Evolutionary conservation across 1,284 basidiomycete genomes (phyloP).

Genomic region (Caloboletus inedulis): DNA sequence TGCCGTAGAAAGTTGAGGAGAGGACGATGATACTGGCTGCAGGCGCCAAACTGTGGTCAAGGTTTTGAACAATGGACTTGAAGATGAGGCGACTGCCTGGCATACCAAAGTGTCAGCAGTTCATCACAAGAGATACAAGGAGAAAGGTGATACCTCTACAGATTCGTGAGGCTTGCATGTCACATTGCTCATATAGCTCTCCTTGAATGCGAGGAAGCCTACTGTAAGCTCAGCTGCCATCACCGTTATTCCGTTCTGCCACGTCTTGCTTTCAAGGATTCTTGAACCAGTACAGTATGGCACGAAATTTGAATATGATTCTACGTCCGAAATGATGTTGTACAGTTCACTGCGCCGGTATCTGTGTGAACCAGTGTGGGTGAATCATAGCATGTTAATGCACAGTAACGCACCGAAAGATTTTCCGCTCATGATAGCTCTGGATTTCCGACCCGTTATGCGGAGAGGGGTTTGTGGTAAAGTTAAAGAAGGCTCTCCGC

Average conservation of each 20-base stretch:
- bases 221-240: constrained; percentile 87
- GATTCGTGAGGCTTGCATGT: constrained; percentile 72
- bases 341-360: constrained; percentile 81
- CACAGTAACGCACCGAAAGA: constrained; percentile 68
- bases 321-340: constrained; percentile 83
- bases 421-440: constrained; percentile 59
- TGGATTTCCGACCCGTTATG: constrained; percentile 34
- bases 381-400: background rate
- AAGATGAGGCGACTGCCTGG: constrained; percentile 74
- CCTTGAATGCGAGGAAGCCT: constrained; percentile 84
- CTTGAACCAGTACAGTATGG: constrained; percentile 85
- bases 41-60: constrained; percentile 84
- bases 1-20: constrained; percentile 39
- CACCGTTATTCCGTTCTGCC: constrained; percentile 40
- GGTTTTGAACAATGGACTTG: constrained; percentile 83
- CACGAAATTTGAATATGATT: constrained; percentile 82
- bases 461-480: constrained; percentile 40
- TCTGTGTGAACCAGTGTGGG: constrained; percentile 40
- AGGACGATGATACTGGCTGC: constrained; percentile 49
- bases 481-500: constrained; percentile 36
- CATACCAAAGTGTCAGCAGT: constrained; percentile 2
- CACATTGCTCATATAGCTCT: constrained; percentile 86
- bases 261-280: constrained; percentile 46
- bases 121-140: background rate
- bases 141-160: constrained; percentile 54